Base-by-base conservation (phyloP, 495 filamentous ascomycete species). In the Stereocaulon alpinum region DNA sequence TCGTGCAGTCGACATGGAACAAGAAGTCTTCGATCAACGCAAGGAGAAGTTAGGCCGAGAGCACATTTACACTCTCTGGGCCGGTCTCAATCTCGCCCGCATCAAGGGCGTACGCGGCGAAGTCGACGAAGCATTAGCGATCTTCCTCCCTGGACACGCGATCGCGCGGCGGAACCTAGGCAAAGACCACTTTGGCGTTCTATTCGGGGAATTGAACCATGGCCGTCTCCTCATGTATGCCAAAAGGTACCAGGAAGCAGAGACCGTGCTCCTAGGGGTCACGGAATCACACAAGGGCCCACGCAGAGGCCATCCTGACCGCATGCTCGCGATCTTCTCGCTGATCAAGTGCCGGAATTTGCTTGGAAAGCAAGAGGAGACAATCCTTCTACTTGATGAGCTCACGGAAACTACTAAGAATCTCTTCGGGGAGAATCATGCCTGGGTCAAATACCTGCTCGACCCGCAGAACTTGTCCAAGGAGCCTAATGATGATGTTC, bases 61-160 rank as follows among this genome's bases (percentile, higher is more conserved):
- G 55, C 68, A 71, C 24, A 61, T 57, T 4, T 66, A 61, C 50
- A 71, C 68, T 4, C 60, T 71, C 17, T 64, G 66, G 54, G 56
- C 69, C 10, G 56, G 55, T 17, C 50, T 52, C 10, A 65, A 66
- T 40, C 56, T 68, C 12, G 68, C 64, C 10, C 56, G 59, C 11
- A 64, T 70, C 48, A 67, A 65, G 41, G 40, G 34, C 27, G 60
- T 53, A 42, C 51, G 52, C n/a, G 64, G 64, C 53, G 40, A 61
- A n/a, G 27, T 43, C 40, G 40, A 54, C 15, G 61, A 64, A 57
- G 64, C 64, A 18, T n/a, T 50, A 40, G 40, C 52, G 10, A 50
- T 45, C 17, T 47, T 66, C 41, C 61, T 54, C 9, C 47, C 52
- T 22, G 66, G 66, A 12, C 40, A 64, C 34, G 42, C 50, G 15